phyloP scores from a whole-genome alignment of 768 basidiomycete species.

The Collybiopsis confluens region DNA sequence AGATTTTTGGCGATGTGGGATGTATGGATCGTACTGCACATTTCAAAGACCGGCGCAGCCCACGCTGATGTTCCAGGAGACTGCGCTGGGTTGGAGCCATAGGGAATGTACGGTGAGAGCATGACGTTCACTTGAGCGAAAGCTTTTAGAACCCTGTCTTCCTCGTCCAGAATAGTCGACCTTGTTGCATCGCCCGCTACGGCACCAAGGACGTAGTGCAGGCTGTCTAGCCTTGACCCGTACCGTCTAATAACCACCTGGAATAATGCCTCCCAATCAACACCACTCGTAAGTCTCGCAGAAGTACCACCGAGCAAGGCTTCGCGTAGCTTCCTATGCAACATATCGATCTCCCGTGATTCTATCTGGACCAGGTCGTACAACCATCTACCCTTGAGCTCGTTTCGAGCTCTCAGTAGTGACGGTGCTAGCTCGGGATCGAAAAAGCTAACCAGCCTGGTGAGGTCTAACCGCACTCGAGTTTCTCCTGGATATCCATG shows the following conservation, averaged over 20 bases:
- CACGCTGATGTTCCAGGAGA: conserved; percentile 18
- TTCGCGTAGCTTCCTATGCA: conserved; percentile 11
- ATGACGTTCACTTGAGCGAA: conserved; percentile 26
- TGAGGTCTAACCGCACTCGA: conserved; percentile 38
- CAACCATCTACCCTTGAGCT: not conserved
- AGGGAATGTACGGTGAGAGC: conserved; percentile 27
- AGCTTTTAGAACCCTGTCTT: conserved; percentile 17
- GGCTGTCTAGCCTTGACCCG: conserved; percentile 34
- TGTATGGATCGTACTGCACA: conserved; percentile 30
- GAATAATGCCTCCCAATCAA: conserved; percentile 39
- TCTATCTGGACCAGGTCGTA: not conserved
- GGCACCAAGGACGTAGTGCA: conserved; percentile 27
- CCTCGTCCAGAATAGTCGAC: conserved; percentile 2
- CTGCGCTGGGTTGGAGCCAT: conserved; percentile 8
- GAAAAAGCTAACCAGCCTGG: conserved; percentile 39
- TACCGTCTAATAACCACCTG: conserved; percentile 38
- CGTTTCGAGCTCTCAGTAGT: conserved; percentile 21
- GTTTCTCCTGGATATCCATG: conserved; percentile 39
- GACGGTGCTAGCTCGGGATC: conserved; percentile 33
- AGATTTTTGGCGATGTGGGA: conserved; percentile 16
- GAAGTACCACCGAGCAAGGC: conserved; percentile 6
- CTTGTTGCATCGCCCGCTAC: conserved; percentile 12
- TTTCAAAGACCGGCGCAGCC: conserved; percentile 30
- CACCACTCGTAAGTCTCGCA: conserved; percentile 21
- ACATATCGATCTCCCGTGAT: not conserved